A percentile compares a stretch with the other conserved stretches of the same genome.
phyloP scores from a whole-genome alignment of 1,284 basidiomycete species.

The Tylopilus sp. region DNA sequence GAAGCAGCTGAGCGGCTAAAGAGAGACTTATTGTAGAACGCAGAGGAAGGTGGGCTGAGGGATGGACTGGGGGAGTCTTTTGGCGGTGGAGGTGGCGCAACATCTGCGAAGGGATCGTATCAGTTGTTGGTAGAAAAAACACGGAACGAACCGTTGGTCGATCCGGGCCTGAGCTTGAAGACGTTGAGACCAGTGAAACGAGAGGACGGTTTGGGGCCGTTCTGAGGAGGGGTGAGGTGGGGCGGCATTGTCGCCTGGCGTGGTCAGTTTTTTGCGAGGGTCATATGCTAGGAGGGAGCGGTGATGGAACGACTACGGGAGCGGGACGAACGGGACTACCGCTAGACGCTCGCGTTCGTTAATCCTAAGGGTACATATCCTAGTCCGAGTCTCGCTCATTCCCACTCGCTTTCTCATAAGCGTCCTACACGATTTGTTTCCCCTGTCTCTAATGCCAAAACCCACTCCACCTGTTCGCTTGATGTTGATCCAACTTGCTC shows the following conservation, averaged over 20 bases:
- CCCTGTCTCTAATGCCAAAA: conserved; percentile 16
- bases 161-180: conserved; percentile 43
- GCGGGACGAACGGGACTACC: too few relatives aligned
- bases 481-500: not conserved
- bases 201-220: conserved; percentile 32
- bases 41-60: conserved; percentile 6
- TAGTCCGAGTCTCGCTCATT: too few relatives aligned
- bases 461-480: conserved; percentile 20
- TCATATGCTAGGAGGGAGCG: too few relatives aligned
- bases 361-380: too few relatives aligned
- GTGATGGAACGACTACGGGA: too few relatives aligned
- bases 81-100: conserved; percentile 53
- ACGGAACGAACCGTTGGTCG: not conserved
- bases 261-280: too few relatives aligned
- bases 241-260: not conserved
- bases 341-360: too few relatives aligned
- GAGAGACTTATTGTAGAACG: conserved; percentile 32
- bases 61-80: conserved; percentile 44
- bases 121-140: not conserved
- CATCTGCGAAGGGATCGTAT: conserved; percentile 7
- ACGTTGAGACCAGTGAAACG: conserved; percentile 60
- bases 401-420: too few relatives aligned
- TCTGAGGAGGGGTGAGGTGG: conserved; percentile 11
- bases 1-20: conserved; percentile 53
- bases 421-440: not conserved